Percentiles rank a stretch among this genome's conserved stretches.
These are phyloP conservation scores for Penicillium griseofulvum DNA, from an alignment of 2,329 filamentous ascomycete species.

Conservation along the genomic window DNA sequence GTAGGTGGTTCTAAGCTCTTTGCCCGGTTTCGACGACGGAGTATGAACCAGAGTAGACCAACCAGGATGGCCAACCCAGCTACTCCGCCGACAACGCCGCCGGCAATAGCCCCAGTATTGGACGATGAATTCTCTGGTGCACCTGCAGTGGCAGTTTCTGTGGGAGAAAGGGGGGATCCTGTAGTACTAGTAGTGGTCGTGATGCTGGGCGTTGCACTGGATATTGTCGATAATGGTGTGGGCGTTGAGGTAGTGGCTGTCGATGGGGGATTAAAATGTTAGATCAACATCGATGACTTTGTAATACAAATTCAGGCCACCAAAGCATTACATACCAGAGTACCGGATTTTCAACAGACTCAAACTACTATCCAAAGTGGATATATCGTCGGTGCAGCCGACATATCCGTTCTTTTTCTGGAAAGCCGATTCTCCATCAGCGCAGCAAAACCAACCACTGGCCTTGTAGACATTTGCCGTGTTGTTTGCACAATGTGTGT, in stretches of 20 bases:
- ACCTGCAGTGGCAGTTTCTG: neutral
- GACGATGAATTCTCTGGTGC: neutral
- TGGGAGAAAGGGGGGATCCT: too few relatives aligned
- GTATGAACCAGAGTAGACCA: constrained; percentile 16
- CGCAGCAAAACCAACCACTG: constrained; percentile 25
- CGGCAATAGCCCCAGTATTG: constrained; percentile 7
- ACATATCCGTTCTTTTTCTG: constrained; percentile 7
- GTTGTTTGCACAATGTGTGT: constrained; percentile 22
- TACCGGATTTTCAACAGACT: constrained; percentile 2
- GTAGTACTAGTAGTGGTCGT: neutral
- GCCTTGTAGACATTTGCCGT: constrained; percentile 24
- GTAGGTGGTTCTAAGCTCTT: neutral
- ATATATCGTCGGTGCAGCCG: constrained; percentile 13
- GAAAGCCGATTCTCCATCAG: constrained; percentile 12
- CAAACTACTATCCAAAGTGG: neutral
- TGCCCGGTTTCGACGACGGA: constrained; percentile 5
- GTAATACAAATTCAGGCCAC: neutral
- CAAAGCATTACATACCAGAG: neutral
- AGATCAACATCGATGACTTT: neutral
- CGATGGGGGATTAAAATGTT: neutral
- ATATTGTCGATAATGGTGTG: neutral
- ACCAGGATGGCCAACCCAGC: constrained; percentile 12
- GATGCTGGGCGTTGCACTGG: neutral
- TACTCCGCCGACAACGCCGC: constrained; percentile 20
- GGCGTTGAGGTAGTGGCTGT: neutral